Evolutionary conservation across 1,284 basidiomycete species (phyloP).

Genomic region (Tilletia indica): DNA sequence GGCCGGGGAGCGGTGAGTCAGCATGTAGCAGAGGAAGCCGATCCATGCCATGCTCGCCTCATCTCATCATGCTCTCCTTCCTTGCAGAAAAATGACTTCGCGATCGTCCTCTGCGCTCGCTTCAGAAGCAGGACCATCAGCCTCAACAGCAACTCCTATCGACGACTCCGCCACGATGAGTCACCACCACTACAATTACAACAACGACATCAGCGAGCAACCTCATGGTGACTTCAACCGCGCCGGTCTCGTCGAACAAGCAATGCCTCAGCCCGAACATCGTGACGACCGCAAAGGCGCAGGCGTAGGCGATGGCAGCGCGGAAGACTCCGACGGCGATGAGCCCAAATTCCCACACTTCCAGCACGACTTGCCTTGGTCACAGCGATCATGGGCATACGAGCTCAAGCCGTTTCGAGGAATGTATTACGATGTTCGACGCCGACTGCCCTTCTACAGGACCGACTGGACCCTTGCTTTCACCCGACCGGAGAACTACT

Average conservation of each 20-base stretch:
- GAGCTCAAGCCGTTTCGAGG: conserved; percentile 65
- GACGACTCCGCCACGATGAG: too few relatives aligned
- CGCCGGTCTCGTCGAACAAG: too few relatives aligned
- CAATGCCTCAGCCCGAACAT: too few relatives aligned
- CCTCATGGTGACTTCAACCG: too few relatives aligned
- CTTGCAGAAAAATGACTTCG: too few relatives aligned
- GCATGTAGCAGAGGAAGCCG: too few relatives aligned
- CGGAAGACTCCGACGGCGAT: conserved; percentile 13
- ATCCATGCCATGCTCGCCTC: too few relatives aligned
- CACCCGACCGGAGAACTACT: conserved; percentile 34
- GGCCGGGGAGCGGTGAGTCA: too few relatives aligned
- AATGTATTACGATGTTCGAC: conserved; percentile 73
- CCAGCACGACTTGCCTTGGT: conserved; percentile 47
- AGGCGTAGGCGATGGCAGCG: neutral
- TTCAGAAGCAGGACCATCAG: neutral
- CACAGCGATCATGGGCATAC: conserved; percentile 47
- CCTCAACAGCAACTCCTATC: neutral
- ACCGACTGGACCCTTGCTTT: conserved; percentile 48
- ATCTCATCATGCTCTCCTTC: too few relatives aligned
- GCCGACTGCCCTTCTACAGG: conserved; percentile 70
- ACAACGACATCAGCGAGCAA: neutral
- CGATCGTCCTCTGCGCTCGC: too few relatives aligned
- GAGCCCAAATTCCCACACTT: conserved; percentile 24
- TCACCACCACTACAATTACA: neutral
- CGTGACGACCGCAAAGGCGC: too few relatives aligned